Evolutionary conservation across 2,329 filamentous ascomycete species (phyloP).

Genomic region (Colletotrichum gloeosporioides): DNA sequence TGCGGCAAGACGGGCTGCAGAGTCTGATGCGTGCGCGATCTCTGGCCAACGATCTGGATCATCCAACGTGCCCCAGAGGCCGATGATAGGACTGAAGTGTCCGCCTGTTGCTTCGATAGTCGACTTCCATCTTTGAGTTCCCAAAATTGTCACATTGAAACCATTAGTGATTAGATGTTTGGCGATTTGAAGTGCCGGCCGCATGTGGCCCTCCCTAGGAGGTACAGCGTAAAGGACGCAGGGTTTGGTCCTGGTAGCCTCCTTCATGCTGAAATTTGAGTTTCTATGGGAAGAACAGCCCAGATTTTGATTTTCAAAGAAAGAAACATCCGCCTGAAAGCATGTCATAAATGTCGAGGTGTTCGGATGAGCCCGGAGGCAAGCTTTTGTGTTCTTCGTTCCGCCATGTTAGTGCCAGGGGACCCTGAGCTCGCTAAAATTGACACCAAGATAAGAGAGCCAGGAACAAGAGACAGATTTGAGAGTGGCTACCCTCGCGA

Average conservation of each 20-base stretch:
- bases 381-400: background rate
- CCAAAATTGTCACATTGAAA: background rate
- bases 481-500: background rate
- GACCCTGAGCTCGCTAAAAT: background rate
- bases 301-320: background rate
- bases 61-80: background rate
- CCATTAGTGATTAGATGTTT: background rate
- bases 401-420: background rate
- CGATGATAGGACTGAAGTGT: constrained; percentile 4
- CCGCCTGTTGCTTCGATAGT: background rate
- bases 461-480: background rate
- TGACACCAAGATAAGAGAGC: background rate
- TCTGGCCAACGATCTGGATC: constrained; percentile 2
- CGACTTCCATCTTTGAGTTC: background rate
- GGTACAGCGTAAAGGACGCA: background rate
- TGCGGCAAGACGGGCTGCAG: background rate
- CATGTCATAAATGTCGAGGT: background rate
- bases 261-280: background rate
- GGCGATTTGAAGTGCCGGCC: constrained; percentile 5
- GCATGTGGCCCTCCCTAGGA: constrained; percentile 7
- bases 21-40: background rate
- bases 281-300: background rate
- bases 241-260: background rate
- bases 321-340: background rate
- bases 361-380: background rate